A percentile compares a stretch with the other conserved stretches of the same genome.
Conservation (phyloP, 148 eudicot genomes). For the Rhododendron williamsianum region DNA sequence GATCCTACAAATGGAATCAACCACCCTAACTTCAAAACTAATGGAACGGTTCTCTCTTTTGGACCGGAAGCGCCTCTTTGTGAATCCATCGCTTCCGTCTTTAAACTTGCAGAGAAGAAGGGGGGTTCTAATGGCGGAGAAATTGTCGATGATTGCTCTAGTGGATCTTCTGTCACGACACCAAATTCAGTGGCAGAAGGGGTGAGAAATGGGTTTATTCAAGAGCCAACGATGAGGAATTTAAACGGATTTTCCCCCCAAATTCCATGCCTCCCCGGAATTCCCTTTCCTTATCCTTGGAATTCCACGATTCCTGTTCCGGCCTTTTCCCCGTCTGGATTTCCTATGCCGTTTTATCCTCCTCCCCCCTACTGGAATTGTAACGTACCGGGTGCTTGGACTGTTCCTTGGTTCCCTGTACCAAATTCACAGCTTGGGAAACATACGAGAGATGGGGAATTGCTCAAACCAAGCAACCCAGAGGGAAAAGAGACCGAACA, state of each 20-base stretch:
- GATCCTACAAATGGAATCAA: slow-evolving; percentile 40
- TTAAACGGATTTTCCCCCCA: slow-evolving; percentile 39
- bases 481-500: slow-evolving; percentile 19
- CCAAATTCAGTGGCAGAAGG: slow-evolving; percentile 35
- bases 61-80: slow-evolving; percentile 45
- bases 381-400: slow-evolving; percentile 50
- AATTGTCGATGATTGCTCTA: slow-evolving; percentile 43
- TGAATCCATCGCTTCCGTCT: slow-evolving; percentile 44
- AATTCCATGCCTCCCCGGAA: slow-evolving; percentile 49
- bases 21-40: slow-evolving; percentile 33
- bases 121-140: slow-evolving; percentile 25
- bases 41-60: slow-evolving; percentile 58
- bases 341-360: slow-evolving; percentile 61
- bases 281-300: slow-evolving; percentile 76
- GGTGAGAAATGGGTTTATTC: slow-evolving; percentile 17
- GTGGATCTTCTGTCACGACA: slow-evolving; percentile 43
- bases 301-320: slow-evolving; percentile 53
- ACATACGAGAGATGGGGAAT: slow-evolving; percentile 62
- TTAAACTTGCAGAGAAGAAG: slow-evolving; percentile 35
- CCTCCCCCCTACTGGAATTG: slow-evolving; percentile 71
- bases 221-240: slow-evolving; percentile 26
- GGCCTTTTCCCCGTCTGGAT: slow-evolving; percentile 43
- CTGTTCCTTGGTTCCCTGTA: slow-evolving; percentile 47
- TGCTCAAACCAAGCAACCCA: slow-evolving; percentile 25
- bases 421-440: slow-evolving; percentile 65